Conservation (phyloP, 139 green algal species). For the Trebouxia sp. region DNA sequence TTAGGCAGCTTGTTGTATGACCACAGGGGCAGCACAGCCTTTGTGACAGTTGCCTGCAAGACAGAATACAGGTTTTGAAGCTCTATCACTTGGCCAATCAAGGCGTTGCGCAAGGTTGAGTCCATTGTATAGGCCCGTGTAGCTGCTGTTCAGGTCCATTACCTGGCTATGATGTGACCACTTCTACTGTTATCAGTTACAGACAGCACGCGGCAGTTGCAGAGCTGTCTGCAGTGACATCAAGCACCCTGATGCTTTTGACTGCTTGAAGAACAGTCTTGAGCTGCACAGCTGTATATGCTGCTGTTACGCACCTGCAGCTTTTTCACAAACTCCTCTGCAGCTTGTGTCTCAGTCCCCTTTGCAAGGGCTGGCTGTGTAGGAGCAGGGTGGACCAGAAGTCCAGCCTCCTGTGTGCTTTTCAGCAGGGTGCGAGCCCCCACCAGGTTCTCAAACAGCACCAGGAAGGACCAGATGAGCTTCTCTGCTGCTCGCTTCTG, state of each 20-base stretch:
- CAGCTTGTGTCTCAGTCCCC: conserved; percentile 17
- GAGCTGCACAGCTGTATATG: no score
- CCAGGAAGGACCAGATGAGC: conserved; percentile 36
- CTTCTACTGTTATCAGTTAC: not conserved
- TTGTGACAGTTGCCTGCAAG: conserved; percentile 58
- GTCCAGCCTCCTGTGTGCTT: conserved; percentile 46
- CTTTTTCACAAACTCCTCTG: conserved; percentile 28
- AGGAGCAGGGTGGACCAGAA: conserved; percentile 63
- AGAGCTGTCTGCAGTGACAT: no score
- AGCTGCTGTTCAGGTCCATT: not conserved
- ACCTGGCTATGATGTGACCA: no score
- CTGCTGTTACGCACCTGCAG: conserved; percentile 25
- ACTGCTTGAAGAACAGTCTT: no score
- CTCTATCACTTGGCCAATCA: no score
- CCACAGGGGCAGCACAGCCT: conserved; percentile 79
- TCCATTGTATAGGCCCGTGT: no score
- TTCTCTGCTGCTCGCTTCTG: conserved; percentile 37
- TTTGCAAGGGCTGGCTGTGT: conserved; percentile 28
- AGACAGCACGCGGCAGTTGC: not conserved
- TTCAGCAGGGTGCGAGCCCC: conserved; percentile 56
- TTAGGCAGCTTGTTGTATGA: conserved; percentile 46
- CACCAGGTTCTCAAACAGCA: conserved; percentile 68
- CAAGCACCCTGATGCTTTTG: no score
- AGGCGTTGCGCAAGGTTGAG: no score
- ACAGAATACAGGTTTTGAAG: no score